Conservation (phyloP, 495 filamentous ascomycete species). For the Friedmanniomyces simplex region DNA sequence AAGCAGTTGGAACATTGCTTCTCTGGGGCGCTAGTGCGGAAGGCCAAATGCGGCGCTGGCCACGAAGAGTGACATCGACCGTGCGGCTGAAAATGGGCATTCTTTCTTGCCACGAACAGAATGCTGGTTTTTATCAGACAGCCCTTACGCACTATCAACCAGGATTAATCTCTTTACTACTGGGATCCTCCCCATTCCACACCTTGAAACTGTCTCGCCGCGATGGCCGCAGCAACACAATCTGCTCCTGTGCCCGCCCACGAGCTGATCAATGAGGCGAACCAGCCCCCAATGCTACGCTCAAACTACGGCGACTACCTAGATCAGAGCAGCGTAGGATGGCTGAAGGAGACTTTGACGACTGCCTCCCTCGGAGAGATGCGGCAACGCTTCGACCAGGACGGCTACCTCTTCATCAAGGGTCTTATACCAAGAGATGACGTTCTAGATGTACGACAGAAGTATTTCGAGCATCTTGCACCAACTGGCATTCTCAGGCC, state of each 20-base stretch:
- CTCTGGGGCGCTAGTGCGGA: no score
- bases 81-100: no score
- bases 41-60: no score
- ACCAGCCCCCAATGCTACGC: conserved; percentile 22
- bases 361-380: conserved; percentile 42
- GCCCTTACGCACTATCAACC: no score
- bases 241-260: conserved; percentile 18
- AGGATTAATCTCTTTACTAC: no score
- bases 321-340: conserved; percentile 15
- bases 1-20: no score
- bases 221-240: conserved; percentile 13
- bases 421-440: conserved; percentile 46
- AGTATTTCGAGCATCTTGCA: conserved; percentile 47
- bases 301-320: conserved; percentile 21
- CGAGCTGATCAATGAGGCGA: conserved; percentile 18
- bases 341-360: conserved; percentile 27
- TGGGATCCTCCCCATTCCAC: no score
- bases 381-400: conserved; percentile 41
- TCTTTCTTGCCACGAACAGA: no score
- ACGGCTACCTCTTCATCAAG: conserved; percentile 54
- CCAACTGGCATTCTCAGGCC: conserved; percentile 47
- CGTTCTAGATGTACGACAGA: conserved; percentile 43
- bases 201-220: no score
- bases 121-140: no score
- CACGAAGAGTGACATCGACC: no score